Percentiles rank a stretch among this genome's conserved stretches.
phyloP scores from a whole-genome alignment of 2,329 filamentous ascomycete species.

The Diaporthe ilicicola region DNA sequence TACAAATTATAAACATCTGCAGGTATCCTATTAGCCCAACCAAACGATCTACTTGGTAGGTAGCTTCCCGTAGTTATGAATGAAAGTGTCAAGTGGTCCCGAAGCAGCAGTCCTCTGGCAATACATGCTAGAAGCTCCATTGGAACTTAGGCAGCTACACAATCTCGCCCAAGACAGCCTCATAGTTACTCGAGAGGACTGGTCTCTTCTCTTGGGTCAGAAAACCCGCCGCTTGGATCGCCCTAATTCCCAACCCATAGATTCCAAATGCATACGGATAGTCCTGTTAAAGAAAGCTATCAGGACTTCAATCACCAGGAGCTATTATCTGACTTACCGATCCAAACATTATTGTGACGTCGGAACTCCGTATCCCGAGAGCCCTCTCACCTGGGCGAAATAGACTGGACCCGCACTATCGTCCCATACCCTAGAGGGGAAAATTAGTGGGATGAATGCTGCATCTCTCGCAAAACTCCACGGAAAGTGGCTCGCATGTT shows the following conservation, averaged over 20 bases:
- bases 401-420: neutral
- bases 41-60: too few relatives aligned
- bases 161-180: neutral
- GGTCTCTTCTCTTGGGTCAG: neutral
- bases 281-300: neutral
- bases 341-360: neutral
- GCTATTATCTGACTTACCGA: neutral
- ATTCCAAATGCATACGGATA: neutral
- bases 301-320: neutral
- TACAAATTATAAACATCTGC: neutral
- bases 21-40: neutral
- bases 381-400: neutral
- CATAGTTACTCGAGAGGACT: neutral
- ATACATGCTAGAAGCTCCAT: too few relatives aligned
- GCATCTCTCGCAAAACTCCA: neutral
- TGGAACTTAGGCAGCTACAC: neutral
- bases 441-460: neutral
- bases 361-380: neutral
- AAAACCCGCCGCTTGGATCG: neutral
- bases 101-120: too few relatives aligned
- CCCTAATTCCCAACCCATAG: neutral
- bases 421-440: neutral
- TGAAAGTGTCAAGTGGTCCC: neutral
- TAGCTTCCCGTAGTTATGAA: neutral
- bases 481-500: neutral